A percentile compares a stretch with the other conserved stretches of the same genome.
These are phyloP conservation scores for Ganoderma boninense DNA, from an alignment of 1,284 basidiomycete genomes.

Conservation along the genomic window DNA sequence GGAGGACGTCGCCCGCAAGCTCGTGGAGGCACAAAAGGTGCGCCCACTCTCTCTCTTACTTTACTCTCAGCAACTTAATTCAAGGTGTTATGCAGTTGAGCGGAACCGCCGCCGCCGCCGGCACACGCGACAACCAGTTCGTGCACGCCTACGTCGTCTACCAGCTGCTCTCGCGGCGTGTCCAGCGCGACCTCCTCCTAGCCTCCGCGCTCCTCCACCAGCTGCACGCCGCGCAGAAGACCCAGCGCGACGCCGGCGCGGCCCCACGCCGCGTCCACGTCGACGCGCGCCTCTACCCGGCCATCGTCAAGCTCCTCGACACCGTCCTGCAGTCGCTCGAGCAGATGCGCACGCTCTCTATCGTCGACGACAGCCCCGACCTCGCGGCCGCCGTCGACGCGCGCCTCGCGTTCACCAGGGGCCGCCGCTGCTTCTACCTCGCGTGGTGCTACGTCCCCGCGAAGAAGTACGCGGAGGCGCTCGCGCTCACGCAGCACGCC, in stretches of 20 bases:
- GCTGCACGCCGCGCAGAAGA: constrained; percentile 42
- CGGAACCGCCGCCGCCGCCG: constrained; percentile 51
- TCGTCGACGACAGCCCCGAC: constrained; percentile 90
- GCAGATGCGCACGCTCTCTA: constrained; percentile 83
- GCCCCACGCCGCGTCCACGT: constrained; percentile 60
- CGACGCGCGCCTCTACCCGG: constrained; percentile 78
- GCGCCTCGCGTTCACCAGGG: constrained; percentile 77
- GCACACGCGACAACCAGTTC: constrained; percentile 78
- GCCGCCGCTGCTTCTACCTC: constrained; percentile 76
- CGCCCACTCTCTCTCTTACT: constrained; percentile 23
- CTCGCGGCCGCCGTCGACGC: constrained; percentile 81
- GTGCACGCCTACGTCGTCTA: constrained; percentile 89
- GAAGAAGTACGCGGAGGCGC: constrained; percentile 76
- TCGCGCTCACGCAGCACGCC: constrained; percentile 74
- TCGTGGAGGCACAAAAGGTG: constrained; percentile 84
- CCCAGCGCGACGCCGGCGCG: constrained; percentile 37
- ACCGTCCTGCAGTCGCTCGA: constrained; percentile 84
- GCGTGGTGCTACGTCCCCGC: constrained; percentile 73
- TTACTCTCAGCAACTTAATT: background rate
- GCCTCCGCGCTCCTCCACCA: constrained; percentile 66
- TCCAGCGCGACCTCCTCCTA: constrained; percentile 89
- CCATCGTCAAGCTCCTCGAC: constrained; percentile 88
- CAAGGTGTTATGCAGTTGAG: constrained; percentile 45
- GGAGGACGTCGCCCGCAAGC: constrained; percentile 81
- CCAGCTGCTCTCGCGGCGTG: constrained; percentile 85